Percentiles rank a stretch among this genome's conserved stretches.
These are phyloP conservation scores for Malassezia cuniculi DNA, from an alignment of 1,284 basidiomycete genomes.

Conservation along the genomic window DNA sequence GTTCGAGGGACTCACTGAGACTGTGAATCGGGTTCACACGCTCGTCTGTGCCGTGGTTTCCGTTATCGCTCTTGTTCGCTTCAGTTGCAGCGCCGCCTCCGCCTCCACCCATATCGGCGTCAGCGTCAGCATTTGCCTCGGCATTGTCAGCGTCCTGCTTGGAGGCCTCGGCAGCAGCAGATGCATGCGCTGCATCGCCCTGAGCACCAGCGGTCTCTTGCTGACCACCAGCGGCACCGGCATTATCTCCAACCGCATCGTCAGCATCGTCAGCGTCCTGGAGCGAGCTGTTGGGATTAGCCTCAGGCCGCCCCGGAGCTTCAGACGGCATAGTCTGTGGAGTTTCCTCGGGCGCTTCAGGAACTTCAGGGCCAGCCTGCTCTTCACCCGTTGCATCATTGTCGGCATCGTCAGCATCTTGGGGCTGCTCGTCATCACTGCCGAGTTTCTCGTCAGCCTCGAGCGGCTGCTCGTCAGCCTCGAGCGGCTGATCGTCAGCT, in stretches of 20 bases:
- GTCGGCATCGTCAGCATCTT: background rate
- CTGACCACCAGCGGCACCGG: slow-evolving; percentile 11
- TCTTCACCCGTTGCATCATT: background rate
- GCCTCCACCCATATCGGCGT: slow-evolving; percentile 5
- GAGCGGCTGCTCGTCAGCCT: slow-evolving; percentile 15
- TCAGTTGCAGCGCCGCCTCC: slow-evolving; percentile 8
- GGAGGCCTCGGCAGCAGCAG: slow-evolving; percentile 7
- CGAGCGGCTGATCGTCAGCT: slow-evolving; percentile 21
- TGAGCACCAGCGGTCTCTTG: slow-evolving; percentile 6
- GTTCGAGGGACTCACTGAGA: slow-evolving; percentile 71
- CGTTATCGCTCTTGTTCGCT: slow-evolving; percentile 4
- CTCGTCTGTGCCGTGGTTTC: background rate
- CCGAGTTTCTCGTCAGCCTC: slow-evolving; percentile 18
- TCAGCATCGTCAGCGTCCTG: slow-evolving; percentile 15
- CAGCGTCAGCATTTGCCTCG: slow-evolving; percentile 12
- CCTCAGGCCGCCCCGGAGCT: too few relatives aligned
- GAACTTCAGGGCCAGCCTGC: background rate
- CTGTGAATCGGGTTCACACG: slow-evolving; percentile 58
- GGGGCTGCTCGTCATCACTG: slow-evolving; percentile 13
- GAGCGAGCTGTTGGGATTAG: too few relatives aligned
- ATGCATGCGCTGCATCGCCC: slow-evolving; percentile 2
- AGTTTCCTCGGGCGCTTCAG: background rate
- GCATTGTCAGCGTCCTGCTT: slow-evolving; percentile 8
- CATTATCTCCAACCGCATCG: slow-evolving; percentile 5
- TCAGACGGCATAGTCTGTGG: too few relatives aligned